Evolutionary conservation across 129 eudicot genomes (phyloP), one percentile per base, ranked within the genome.

Genomic region (Logfia minima): DNA sequence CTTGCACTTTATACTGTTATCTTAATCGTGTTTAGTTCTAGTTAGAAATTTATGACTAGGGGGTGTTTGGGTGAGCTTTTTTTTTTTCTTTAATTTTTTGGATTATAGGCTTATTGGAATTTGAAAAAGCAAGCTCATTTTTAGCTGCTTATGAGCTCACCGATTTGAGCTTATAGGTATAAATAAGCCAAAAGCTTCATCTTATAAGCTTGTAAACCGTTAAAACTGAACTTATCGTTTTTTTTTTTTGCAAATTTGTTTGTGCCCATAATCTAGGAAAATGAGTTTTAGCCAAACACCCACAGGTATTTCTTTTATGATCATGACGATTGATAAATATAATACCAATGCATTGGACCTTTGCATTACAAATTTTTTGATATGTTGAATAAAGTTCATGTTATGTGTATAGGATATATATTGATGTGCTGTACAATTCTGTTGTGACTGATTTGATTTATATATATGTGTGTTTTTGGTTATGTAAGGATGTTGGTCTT

Each of bases 401-500:
- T 4, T 67, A 19, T 72, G 66, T 55, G 14, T 35, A 4, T 73
- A 26, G 13, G 11, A 6, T 28, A n/a, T 17, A 32, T 52, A 31
- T 31, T 53, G 28, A 10, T 29, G 6, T 53, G 65, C 13, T 3
- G 28, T 31, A 41, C 13, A 16, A 17, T 61, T 19, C 24, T 35
- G 59, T 23, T 62, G 35, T 73, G 53, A 56, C 23, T 35, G 69
- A 74, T 61, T 63, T 51, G 5, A 39, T 68, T 35, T 45, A 45
- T 45, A 14, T 45, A 14, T 3, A 4, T 35, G 16, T 74, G 48
- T 28, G 62, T 59, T 66, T 53, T 66, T 67, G 68, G 35, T 75
- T 72, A 35, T 79, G 6, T 66, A 80, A 92, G 98, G 98, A 92
- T 84, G 98, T 92, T 84, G 96, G 98, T 22, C 77, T 90, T 84